Evolutionary conservation across 1,284 basidiomycete species (phyloP).

Genomic region (Ustilago xerochloae): DNA sequence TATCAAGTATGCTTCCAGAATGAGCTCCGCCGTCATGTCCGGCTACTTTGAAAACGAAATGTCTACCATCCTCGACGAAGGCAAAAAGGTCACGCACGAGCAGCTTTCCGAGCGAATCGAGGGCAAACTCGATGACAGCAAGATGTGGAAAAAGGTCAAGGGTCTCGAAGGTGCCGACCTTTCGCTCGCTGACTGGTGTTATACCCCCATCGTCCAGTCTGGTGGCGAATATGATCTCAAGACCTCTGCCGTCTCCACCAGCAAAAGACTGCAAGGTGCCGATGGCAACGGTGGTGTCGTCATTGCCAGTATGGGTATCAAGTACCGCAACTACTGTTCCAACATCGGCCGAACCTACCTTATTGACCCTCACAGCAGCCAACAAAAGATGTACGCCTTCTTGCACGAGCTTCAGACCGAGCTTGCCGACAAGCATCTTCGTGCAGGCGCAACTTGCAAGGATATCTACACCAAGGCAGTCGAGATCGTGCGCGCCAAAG

Average conservation of each 20-base stretch:
- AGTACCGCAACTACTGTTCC: conserved; percentile 91
- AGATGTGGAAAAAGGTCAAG: conserved; percentile 75
- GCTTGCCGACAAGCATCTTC: conserved; percentile 77
- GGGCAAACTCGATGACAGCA: conserved; percentile 83
- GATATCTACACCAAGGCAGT: conserved; percentile 84
- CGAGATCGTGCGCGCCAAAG: conserved; percentile 80
- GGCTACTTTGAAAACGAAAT: conserved; percentile 89
- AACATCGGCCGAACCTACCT: conserved; percentile 93
- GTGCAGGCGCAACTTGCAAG: conserved; percentile 80
- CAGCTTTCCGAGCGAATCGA: conserved; percentile 85
- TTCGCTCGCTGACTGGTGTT: conserved; percentile 88
- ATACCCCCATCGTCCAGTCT: conserved; percentile 94
- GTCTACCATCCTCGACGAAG: conserved; percentile 88
- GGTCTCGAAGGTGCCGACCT: conserved; percentile 76
- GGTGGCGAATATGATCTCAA: conserved; percentile 89
- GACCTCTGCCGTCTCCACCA: conserved; percentile 84
- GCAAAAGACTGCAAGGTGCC: conserved; percentile 75
- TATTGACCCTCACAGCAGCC: conserved; percentile 83
- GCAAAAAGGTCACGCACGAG: conserved; percentile 89
- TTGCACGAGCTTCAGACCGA: conserved; percentile 83
- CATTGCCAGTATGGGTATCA: conserved; percentile 85
- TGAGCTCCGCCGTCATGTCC: conserved; percentile 86
- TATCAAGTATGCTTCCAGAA: conserved; percentile 74
- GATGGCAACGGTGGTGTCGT: conserved; percentile 82
- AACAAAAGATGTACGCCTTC: conserved; percentile 78